Conservation (phyloP, 1,284 basidiomycete species). For the Microbotryum lychnidis-dioicae region DNA sequence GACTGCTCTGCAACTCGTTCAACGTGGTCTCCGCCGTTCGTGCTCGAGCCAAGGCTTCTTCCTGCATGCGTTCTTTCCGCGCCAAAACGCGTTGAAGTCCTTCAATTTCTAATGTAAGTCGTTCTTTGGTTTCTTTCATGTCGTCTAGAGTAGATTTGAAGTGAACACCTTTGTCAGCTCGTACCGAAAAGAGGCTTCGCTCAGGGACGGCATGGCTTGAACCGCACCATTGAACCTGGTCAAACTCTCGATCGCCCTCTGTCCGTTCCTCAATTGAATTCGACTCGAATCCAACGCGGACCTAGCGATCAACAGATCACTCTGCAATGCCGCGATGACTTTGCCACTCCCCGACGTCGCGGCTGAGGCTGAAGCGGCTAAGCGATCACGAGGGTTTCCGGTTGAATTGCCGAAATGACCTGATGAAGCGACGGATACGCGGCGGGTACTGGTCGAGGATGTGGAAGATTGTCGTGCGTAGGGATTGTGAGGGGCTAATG, state of each 20-base stretch:
- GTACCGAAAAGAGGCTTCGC: neutral
- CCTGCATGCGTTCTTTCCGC: constrained; percentile 70
- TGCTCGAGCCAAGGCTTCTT: constrained; percentile 48
- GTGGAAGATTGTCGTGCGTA: neutral
- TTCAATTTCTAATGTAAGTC: constrained; percentile 72
- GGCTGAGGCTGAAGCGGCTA: constrained; percentile 10
- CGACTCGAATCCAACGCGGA: constrained; percentile 25
- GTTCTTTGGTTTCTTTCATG: constrained; percentile 69
- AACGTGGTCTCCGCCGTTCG: constrained; percentile 36
- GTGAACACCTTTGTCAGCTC: constrained; percentile 5
- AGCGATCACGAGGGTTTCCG: constrained; percentile 15
- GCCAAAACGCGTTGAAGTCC: constrained; percentile 73
- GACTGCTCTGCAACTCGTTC: constrained; percentile 15
- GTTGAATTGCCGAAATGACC: constrained; percentile 1
- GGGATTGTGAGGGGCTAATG: neutral
- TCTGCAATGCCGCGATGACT: constrained; percentile 28
- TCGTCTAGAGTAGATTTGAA: constrained; percentile 53
- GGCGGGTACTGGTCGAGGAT: neutral
- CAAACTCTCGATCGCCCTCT: constrained; percentile 28
- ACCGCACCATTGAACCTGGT: constrained; percentile 23
- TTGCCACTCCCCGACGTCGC: constrained; percentile 27
- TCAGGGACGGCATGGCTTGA: neutral
- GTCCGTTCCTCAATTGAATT: constrained; percentile 25
- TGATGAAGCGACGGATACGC: neutral
- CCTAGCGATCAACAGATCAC: constrained; percentile 15